Base-by-base conservation (phyloP, 257 asterid species). In the Nicotiana tabacum region DNA sequence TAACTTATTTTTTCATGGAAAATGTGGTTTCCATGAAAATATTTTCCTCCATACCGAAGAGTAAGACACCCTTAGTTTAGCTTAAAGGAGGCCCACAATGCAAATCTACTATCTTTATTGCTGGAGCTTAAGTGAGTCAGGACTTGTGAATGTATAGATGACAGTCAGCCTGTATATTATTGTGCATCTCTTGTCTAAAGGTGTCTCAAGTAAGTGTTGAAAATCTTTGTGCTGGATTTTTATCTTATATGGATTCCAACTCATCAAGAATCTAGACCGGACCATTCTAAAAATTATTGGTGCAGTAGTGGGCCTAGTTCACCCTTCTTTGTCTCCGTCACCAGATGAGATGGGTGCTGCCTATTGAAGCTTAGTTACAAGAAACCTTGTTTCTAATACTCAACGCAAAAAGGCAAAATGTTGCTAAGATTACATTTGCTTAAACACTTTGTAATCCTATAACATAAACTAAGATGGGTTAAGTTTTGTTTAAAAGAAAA, bases 211-310 rank as follows among this genome's bases (percentile, higher is more conserved):
- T 43, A 70, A 13, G 37, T 43, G 56, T 21, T 70, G 78, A 70
- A 70, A 24, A 43, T 70, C 5, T 21, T 70, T 43, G 33, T 78
- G 57, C 55, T 58, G 37, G 70, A 62, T 21, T 58, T 66, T 78
- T 78, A 62, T 57, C 51, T 78, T 78, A 24, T 57, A 43, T 78
- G 82, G 69, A 33, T 78, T 78, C 82, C 82, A 58, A 35, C 70
- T 21, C 57, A 57, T 17, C 56, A 58, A 60, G 18, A 11, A 72
- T 72, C 60, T 46, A 18, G 30, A 43, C 58, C 53, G 35, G 68
- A 37, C 82, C 32, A 62, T 62, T 78, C 82, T 21, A 43, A 43
- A 72, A 43, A 56, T 58, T 32, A 78, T 30, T 58, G 70, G 70
- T 33, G 70, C 32, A 2, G n/a, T 72, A 21, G 32, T 24, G 57